Conservation (phyloP, 192 early-diverging fungal genomes). For the Podila verticillata region DNA sequence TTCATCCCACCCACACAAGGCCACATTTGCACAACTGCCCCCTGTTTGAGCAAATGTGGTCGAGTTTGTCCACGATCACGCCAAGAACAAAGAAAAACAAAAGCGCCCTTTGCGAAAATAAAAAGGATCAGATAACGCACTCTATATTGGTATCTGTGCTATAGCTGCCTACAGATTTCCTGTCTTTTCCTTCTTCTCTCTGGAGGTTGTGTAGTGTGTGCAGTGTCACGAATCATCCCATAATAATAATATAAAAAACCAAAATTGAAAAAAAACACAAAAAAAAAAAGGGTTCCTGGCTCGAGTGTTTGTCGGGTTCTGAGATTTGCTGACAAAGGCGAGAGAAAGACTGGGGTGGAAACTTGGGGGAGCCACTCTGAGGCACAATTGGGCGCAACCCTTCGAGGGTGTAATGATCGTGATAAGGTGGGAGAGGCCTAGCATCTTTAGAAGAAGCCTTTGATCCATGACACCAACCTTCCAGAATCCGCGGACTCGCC, state of each 20-base stretch:
- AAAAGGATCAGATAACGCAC: slow-evolving; percentile 1
- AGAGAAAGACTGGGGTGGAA: neutral
- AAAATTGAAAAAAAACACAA: neutral
- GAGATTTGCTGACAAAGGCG: neutral
- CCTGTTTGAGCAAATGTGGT: too few species aligned
- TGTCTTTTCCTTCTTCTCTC: neutral
- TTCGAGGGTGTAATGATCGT: neutral
- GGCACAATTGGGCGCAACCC: too few species aligned
- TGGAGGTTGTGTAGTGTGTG: neutral
- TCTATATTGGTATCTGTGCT: neutral
- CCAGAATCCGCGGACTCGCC: slow-evolving; percentile 31
- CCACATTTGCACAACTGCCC: too few species aligned
- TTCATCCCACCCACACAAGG: too few species aligned
- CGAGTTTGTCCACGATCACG: too few species aligned
- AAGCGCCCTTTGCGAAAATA: neutral
- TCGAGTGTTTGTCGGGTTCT: neutral
- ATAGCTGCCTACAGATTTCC: neutral
- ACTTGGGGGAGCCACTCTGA: too few species aligned
- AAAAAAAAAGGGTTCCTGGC: neutral
- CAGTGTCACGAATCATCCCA: neutral
- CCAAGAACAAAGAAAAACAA: too few species aligned
- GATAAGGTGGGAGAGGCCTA: neutral
- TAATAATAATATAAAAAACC: neutral
- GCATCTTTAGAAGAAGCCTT: slow-evolving; percentile 38
- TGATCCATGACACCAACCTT: slow-evolving; percentile 54